Evolutionary conservation across 108 stramenopile species (phyloP).

Genomic region (Pseudonitzschia delicatissima): DNA sequence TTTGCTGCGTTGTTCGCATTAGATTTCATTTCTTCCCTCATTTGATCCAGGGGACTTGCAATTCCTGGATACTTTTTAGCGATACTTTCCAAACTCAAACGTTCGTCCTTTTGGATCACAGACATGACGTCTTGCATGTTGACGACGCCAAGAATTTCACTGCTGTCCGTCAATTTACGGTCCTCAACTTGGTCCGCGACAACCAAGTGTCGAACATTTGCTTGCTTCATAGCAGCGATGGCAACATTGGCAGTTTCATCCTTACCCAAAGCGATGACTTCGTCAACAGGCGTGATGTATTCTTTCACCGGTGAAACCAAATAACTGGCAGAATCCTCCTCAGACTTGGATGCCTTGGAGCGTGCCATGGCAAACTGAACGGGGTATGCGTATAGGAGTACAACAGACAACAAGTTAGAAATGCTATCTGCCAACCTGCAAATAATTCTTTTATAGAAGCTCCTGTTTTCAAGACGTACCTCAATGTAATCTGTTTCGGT

Average conservation of each 20-base stretch:
- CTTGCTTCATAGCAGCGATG: slow-evolving; percentile 71
- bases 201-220: slow-evolving; percentile 71
- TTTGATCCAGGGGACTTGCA: slow-evolving; percentile 59
- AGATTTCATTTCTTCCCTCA: slow-evolving; percentile 74
- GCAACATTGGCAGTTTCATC: slow-evolving; percentile 71
- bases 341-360: slow-evolving; percentile 41
- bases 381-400: neutral
- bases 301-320: slow-evolving; percentile 65
- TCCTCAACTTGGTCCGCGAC: slow-evolving; percentile 18
- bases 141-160: slow-evolving; percentile 64
- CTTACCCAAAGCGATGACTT: slow-evolving; percentile 50
- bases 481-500: slow-evolving; percentile 90
- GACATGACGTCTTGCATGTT: slow-evolving; percentile 83
- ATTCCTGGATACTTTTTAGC: slow-evolving; percentile 71
- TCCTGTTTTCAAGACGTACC: slow-evolving; percentile 25
- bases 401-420: neutral
- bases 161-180: slow-evolving; percentile 26
- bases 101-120: slow-evolving; percentile 76
- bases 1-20: slow-evolving; percentile 62
- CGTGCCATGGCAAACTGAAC: slow-evolving; percentile 69
- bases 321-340: slow-evolving; percentile 69
- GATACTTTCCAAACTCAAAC: slow-evolving; percentile 59
- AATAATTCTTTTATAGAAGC: neutral
- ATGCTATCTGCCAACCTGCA: neutral
- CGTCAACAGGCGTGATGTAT: slow-evolving; percentile 62